Conservation (phyloP, 176 grass and related monocot genomes). For the Triticum turgidum region DNA sequence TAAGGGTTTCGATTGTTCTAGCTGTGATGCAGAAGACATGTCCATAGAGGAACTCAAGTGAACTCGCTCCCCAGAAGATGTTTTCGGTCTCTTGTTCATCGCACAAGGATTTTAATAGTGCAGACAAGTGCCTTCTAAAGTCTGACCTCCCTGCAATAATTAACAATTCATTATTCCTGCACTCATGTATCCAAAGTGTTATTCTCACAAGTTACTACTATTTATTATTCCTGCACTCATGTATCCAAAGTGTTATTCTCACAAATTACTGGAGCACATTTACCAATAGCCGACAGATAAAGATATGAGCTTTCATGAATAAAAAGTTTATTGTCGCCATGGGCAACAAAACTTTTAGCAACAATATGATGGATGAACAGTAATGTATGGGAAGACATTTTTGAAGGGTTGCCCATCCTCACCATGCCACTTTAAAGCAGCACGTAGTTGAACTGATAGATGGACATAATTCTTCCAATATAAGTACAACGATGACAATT, state of each 20-base stretch:
- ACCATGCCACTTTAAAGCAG: neutral
- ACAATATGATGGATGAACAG: slow-evolving; percentile 3
- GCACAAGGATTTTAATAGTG: neutral
- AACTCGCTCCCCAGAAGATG: slow-evolving; percentile 28
- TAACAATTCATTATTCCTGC: neutral
- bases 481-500: neutral
- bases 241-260: neutral
- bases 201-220: neutral
- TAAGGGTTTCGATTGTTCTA: slow-evolving; percentile 23
- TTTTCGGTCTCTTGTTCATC: neutral
- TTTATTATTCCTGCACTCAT: neutral
- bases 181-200: neutral
- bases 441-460: neutral
- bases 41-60: slow-evolving; percentile 33
- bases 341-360: neutral
- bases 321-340: neutral
- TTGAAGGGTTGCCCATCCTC: neutral
- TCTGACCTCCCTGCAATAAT: neutral
- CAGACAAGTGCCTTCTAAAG: neutral
- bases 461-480: neutral
- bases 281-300: neutral
- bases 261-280: neutral
- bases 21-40: neutral
- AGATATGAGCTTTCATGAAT: neutral
- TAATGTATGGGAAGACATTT: neutral